Conservation (phyloP, 2,329 filamentous ascomycete species). For the Triangularia verruculosa region DNA sequence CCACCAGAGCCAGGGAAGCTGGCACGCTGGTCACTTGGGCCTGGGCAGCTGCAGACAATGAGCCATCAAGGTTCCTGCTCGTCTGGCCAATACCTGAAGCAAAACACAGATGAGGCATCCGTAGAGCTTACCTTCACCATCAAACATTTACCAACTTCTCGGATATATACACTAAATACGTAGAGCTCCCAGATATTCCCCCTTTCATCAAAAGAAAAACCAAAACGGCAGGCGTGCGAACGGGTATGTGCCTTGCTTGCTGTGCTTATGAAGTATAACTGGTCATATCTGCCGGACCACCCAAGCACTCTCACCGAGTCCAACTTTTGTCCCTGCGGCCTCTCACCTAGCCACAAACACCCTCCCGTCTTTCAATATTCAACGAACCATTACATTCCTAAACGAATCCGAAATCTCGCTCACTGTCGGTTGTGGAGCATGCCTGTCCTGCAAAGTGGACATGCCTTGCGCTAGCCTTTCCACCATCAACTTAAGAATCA, state of each 20-base stretch:
- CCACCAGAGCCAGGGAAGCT: neutral
- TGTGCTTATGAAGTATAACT: neutral
- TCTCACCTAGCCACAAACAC: constrained; percentile 10
- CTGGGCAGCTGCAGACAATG: neutral
- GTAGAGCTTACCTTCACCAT: neutral
- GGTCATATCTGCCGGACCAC: neutral
- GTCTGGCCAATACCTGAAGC: too few species aligned
- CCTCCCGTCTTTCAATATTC: constrained; percentile 15
- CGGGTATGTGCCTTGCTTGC: constrained; percentile 2
- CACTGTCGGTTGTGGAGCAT: constrained; percentile 40
- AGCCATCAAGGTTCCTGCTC: neutral
- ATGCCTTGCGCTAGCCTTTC: constrained; percentile 65
- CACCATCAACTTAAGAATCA: constrained; percentile 83
- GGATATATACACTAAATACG: neutral
- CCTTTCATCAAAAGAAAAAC: neutral
- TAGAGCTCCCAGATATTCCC: neutral
- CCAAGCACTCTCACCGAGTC: neutral
- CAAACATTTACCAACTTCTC: neutral
- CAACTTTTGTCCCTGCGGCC: constrained; percentile 8
- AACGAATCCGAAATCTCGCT: constrained; percentile 55
- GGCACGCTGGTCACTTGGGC: neutral
- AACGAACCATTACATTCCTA: constrained; percentile 52
- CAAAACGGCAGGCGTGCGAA: neutral
- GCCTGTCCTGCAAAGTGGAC: constrained; percentile 40
- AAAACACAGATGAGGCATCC: too few species aligned